Evolutionary conservation across 306 rosid species (phyloP), one percentile per base, ranked within the genome.

Genomic region (Prunus mongolica): DNA sequence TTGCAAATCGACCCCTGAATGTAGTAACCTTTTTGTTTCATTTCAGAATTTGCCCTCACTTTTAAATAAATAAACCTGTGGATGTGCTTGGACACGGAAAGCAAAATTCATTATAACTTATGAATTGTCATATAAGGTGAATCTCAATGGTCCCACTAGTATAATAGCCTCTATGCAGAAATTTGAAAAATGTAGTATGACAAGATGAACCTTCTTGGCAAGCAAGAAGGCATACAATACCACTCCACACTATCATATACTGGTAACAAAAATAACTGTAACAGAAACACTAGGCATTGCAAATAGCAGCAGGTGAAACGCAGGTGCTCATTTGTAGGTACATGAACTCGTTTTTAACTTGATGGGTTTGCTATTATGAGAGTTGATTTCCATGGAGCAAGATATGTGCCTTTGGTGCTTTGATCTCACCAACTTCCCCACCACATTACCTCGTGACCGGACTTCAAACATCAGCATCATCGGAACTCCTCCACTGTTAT

Each of bases 351-450:
- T 79, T 74, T 87, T 81, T 27, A 88, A 80, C 78, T 83, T 89
- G 81, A 89, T 79, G 51, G 90, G 86, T 75, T 82, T 79, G 67
- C 73, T 82, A 71, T 60, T 85, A 38, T 57, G 87, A 9, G 91
- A 77, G 79, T 83, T 81, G 44, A 92, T 22, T 46, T 54, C 75
- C 27, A 90, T 67, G 12, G 89, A 84, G 67, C 96, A 90, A 30
- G 90, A 76, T 6, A 89, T 67, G 46, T 4, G 91, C 54, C 67
- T 82, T 25, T 65, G 71, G 70, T 91, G 95, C 72, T 69, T 90
- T 25, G 95, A 80, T 62, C 68, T 90, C 73, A 91, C 98, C 82
- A 94, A 71, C 91, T 85, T 84, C 77, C 96, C 93, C 22, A 90
- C 89, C 52, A 90, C 89, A 78, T 79, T 72, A 19, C 93, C 96